Evolutionary conservation across 1,284 basidiomycete species (phyloP).

Genomic region (Coriolopsis trogii): DNA sequence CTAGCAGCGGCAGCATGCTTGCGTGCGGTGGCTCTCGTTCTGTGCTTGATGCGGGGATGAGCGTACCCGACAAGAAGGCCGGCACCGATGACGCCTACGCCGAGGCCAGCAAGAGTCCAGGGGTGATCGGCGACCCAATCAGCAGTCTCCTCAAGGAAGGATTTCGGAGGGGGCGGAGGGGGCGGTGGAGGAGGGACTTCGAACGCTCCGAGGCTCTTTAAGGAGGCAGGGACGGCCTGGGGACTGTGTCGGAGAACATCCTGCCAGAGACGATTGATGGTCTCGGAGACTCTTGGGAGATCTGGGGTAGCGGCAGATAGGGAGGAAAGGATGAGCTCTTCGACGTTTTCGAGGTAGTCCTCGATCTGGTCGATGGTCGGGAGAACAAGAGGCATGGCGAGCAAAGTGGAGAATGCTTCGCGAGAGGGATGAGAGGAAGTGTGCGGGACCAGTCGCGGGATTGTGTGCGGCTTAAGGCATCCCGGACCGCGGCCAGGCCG

Average conservation of each 20-base stretch:
- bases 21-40: constrained; percentile 28
- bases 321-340: constrained; percentile 63
- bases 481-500: constrained; percentile 7
- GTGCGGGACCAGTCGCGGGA: background rate
- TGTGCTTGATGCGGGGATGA: constrained; percentile 24
- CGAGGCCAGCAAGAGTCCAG: constrained; percentile 55
- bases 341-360: constrained; percentile 67
- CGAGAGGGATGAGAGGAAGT: background rate
- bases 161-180: constrained; percentile 49
- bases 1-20: constrained; percentile 38
- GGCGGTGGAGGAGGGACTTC: constrained; percentile 67
- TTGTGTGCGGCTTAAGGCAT: too few species aligned
- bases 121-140: constrained; percentile 62
- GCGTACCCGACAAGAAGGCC: constrained; percentile 63
- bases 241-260: constrained; percentile 82
- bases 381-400: constrained; percentile 26
- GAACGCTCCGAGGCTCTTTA: constrained; percentile 69
- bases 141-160: constrained; percentile 47
- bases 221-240: constrained; percentile 51
- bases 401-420: background rate
- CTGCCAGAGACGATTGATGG: constrained; percentile 70
- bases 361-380: constrained; percentile 68
- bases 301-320: constrained; percentile 60
- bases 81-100: constrained; percentile 57
- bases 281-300: constrained; percentile 64